phyloP scores from a whole-genome alignment of 495 filamentous ascomycete species.

The Bacidia rubella region DNA sequence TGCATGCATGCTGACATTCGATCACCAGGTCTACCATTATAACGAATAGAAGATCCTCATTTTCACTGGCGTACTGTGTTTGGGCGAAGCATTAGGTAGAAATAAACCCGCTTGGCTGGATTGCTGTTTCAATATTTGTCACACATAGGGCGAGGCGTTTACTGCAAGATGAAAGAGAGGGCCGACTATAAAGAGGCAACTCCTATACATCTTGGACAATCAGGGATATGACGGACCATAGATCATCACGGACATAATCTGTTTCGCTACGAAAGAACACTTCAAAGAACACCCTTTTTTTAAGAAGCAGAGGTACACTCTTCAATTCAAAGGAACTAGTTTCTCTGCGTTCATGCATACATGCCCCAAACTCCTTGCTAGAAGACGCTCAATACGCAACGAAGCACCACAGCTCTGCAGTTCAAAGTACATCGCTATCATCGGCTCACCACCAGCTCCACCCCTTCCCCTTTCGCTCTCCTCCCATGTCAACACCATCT shows the following conservation, averaged over 20 bases:
- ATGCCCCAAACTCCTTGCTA: not conserved
- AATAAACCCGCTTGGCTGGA: not conserved
- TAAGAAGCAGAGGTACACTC: too few species aligned
- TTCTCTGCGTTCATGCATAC: too few species aligned
- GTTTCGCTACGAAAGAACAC: not conserved
- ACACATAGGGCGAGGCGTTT: not conserved
- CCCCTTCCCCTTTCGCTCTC: not conserved
- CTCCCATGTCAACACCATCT: not conserved
- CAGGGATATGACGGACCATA: not conserved
- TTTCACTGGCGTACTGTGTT: not conserved
- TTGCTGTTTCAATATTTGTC: not conserved
- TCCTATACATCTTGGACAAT: not conserved
- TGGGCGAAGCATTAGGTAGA: not conserved
- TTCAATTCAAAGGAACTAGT: too few species aligned
- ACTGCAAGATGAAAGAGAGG: not conserved
- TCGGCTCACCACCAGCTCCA: not conserved
- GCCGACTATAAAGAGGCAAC: not conserved
- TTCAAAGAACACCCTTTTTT: not conserved
- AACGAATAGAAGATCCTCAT: conserved; percentile 50
- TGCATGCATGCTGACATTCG: conserved; percentile 12
- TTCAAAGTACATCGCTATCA: too few species aligned
- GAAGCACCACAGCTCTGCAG: too few species aligned
- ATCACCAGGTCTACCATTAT: conserved; percentile 67
- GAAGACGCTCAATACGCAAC: too few species aligned
- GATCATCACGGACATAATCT: not conserved